Percentiles rank a stretch among this genome's conserved stretches.
Evolutionary conservation across 2,329 filamentous ascomycete species (phyloP).

Genomic region (Aulographum hederae): DNA sequence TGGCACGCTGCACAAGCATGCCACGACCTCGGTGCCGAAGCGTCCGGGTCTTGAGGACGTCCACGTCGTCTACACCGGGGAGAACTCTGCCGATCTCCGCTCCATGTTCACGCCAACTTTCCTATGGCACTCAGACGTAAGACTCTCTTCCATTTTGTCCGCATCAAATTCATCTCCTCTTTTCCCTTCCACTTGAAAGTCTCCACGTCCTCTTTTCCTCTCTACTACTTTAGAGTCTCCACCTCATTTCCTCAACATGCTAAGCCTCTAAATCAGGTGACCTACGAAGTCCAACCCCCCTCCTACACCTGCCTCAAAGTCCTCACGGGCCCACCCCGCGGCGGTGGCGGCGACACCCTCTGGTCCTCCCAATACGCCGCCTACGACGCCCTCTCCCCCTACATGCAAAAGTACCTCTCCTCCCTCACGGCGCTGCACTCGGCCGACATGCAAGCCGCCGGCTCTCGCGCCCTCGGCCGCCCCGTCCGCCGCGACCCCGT

Average conservation of each 20-base stretch:
- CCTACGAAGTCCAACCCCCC: conserved; percentile 10
- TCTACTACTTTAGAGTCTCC: too few species aligned
- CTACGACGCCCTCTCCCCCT: conserved; percentile 35
- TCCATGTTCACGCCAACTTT: conserved; percentile 36
- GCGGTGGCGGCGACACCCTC: conserved; percentile 27
- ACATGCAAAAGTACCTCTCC: conserved; percentile 40
- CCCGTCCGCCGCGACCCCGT: conserved; percentile 33
- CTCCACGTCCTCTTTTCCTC: too few species aligned
- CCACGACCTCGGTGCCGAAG: conserved; percentile 32
- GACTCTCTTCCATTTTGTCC: conserved; percentile 6
- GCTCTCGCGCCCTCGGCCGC: conserved; percentile 29
- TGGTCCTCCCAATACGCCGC: conserved; percentile 41
- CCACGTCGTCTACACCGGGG: conserved; percentile 36
- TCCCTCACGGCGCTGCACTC: conserved; percentile 37
- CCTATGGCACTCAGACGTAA: conserved; percentile 36
- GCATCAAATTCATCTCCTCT: too few species aligned
- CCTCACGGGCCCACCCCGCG: conserved; percentile 7
- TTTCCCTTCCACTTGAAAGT: too few species aligned
- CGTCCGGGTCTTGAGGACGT: conserved; percentile 34
- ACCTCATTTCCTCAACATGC: too few species aligned
- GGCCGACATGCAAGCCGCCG: conserved; percentile 34
- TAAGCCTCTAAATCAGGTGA: conserved; percentile 3
- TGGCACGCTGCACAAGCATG: conserved; percentile 35
- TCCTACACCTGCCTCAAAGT: conserved; percentile 10
- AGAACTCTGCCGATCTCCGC: conserved; percentile 32